phyloP scores from a whole-genome alignment of 768 basidiomycete species.

The Suillus plorans region DNA sequence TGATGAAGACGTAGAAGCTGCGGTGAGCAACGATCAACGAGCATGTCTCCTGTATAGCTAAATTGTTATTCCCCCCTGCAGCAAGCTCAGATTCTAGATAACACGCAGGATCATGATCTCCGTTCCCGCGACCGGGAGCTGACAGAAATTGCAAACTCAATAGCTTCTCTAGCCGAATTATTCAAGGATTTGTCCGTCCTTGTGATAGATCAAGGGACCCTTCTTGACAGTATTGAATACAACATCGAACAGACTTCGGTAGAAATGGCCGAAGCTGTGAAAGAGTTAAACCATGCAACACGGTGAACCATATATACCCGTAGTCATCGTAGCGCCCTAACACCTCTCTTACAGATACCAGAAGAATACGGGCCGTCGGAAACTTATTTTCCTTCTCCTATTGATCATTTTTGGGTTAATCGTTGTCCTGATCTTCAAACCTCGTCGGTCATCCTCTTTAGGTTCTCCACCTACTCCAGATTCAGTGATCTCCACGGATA shows the following conservation, averaged over 20 bases:
- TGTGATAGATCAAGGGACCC: constrained; percentile 97
- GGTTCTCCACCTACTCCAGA: constrained; percentile 26
- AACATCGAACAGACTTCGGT: constrained; percentile 92
- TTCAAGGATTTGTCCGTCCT: constrained; percentile 93
- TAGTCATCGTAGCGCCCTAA: background rate
- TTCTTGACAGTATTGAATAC: constrained; percentile 95
- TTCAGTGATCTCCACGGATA: constrained; percentile 21
- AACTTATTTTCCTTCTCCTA: constrained; percentile 89
- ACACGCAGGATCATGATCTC: constrained; percentile 41
- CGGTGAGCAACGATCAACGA: constrained; percentile 48
- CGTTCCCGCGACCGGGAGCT: constrained; percentile 66
- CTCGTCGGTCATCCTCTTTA: constrained; percentile 46
- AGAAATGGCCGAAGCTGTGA: constrained; percentile 79
- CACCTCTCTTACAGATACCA: constrained; percentile 65
- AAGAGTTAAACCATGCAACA: constrained; percentile 81
- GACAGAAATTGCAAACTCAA: constrained; percentile 87
- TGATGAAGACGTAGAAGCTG: constrained; percentile 89
- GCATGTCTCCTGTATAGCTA: constrained; percentile 12
- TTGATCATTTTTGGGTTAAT: constrained; percentile 88
- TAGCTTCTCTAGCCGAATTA: constrained; percentile 87
- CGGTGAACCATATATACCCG: constrained; percentile 46
- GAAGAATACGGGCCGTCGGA: constrained; percentile 87
- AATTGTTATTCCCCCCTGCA: constrained; percentile 15
- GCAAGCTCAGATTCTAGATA: constrained; percentile 36
- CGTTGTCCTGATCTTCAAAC: constrained; percentile 90